These are phyloP conservation scores for Pseudophaeomoniella oleicola DNA, from an alignment of 2,329 filamentous ascomycete genomes.

Conservation along the genomic window DNA sequence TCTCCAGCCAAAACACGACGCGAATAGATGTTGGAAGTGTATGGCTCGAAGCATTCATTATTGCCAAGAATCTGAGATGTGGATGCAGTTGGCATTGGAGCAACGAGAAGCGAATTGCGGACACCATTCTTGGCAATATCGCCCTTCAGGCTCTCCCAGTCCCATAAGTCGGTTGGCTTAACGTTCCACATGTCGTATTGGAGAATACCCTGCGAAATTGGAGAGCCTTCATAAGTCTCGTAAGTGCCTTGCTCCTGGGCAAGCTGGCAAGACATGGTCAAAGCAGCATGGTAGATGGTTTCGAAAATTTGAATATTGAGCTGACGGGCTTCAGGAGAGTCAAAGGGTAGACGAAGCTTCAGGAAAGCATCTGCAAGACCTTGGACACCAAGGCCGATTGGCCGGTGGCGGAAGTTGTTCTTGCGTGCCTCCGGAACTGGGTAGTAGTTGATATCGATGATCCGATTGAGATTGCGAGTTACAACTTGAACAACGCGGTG, in stretches of 20 bases:
- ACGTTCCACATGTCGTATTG: slow-evolving; percentile 99
- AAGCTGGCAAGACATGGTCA: slow-evolving; percentile 77
- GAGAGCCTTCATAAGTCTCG: slow-evolving; percentile 80
- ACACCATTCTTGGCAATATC: slow-evolving; percentile 87
- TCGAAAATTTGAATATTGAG: slow-evolving; percentile 98
- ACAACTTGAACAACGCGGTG: slow-evolving; percentile 90
- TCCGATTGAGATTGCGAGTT: slow-evolving; percentile 91
- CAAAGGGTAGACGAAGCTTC: slow-evolving; percentile 89
- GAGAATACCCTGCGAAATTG: slow-evolving; percentile 85
- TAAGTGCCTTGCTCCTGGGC: slow-evolving; percentile 76
- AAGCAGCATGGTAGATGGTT: slow-evolving; percentile 93
- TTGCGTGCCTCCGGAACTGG: slow-evolving; percentile 86
- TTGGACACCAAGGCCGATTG: slow-evolving; percentile 91
- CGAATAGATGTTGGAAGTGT: slow-evolving; percentile 99
- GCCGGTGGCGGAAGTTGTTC: slow-evolving; percentile 94
- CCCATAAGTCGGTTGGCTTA: slow-evolving; percentile 87
- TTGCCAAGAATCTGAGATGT: slow-evolving; percentile 97
- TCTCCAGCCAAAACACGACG: slow-evolving; percentile 94
- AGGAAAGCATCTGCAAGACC: slow-evolving; percentile 97
- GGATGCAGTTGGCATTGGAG: slow-evolving; percentile 94
- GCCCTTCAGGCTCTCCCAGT: slow-evolving; percentile 79
- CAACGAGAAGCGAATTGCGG: slow-evolving; percentile 87
- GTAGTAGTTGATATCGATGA: slow-evolving; percentile 97
- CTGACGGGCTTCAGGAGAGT: slow-evolving; percentile 83
- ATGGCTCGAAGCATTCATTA: slow-evolving; percentile 99